These are phyloP conservation scores for Boechera retrofracta DNA, from an alignment of 345 rosid species.

Conservation along the genomic window DNA sequence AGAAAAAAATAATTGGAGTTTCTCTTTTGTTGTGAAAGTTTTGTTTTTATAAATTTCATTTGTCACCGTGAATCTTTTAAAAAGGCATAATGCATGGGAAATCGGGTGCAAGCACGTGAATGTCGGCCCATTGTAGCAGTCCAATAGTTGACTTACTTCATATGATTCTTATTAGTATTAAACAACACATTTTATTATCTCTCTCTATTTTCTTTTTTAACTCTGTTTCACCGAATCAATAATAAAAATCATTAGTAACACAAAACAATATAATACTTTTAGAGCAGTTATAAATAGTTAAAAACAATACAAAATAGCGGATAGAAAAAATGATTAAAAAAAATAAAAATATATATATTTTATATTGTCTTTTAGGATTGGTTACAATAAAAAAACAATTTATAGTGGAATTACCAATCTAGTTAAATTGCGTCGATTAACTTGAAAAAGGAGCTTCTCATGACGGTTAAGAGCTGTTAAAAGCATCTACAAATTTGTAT, in stretches of 20 bases:
- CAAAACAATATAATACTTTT: too few species aligned
- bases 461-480: slow-evolving; percentile 41
- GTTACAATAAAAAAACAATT: too few species aligned
- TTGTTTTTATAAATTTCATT: too few species aligned
- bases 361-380: too few species aligned
- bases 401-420: too few species aligned
- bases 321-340: too few species aligned
- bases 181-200: not conserved
- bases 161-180: slow-evolving; percentile 27
- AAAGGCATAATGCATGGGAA: slow-evolving; percentile 46
- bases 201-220: not conserved
- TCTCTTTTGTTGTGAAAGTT: not conserved
- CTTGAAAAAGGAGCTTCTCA: slow-evolving; percentile 34
- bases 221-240: not conserved
- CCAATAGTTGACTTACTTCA: slow-evolving; percentile 48
- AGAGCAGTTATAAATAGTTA: too few species aligned
- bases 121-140: slow-evolving; percentile 47
- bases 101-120: slow-evolving; percentile 67
- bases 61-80: slow-evolving; percentile 36
- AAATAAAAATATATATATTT: too few species aligned
- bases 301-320: too few species aligned
- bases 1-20: not conserved
- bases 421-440: not conserved
- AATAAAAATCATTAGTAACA: not conserved
- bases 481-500: not conserved